These are phyloP conservation scores for Stellera chamaejasme DNA, from an alignment of 345 rosid genomes.

Conservation along the genomic window DNA sequence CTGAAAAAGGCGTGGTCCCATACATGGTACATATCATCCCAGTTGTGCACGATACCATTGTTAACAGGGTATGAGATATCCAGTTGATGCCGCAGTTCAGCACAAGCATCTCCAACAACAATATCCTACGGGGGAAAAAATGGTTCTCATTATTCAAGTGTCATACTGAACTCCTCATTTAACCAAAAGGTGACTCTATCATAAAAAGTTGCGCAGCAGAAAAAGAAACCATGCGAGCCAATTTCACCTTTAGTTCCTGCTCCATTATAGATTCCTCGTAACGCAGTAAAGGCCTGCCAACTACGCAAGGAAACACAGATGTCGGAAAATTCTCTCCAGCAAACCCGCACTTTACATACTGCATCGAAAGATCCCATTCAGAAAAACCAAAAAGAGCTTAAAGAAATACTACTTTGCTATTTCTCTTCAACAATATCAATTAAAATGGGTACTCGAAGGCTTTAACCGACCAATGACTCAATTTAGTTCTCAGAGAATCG, in stretches of 20 bases:
- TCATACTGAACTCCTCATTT: neutral
- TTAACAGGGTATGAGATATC: conserved; percentile 90
- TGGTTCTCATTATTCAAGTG: neutral
- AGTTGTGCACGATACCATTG: conserved; percentile 94
- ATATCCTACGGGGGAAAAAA: conserved; percentile 44
- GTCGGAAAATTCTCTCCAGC: conserved; percentile 98
- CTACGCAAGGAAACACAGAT: conserved; percentile 91
- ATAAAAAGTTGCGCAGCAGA: no score
- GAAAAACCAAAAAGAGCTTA: conserved; percentile 3
- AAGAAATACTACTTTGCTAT: neutral
- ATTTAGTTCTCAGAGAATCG: neutral
- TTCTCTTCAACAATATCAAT: neutral
- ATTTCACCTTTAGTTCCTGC: conserved; percentile 70
- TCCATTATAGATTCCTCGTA: conserved; percentile 91
- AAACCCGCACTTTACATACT: conserved; percentile 98
- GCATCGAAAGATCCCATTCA: conserved; percentile 22
- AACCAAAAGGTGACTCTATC: neutral
- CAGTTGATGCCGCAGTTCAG: conserved; percentile 83
- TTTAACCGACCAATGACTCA: neutral
- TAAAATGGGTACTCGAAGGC: no score
- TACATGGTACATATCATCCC: conserved; percentile 98
- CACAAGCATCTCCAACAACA: conserved; percentile 89
- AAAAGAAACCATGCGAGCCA: neutral
- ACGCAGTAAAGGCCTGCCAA: conserved; percentile 88
- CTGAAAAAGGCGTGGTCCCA: conserved; percentile 92